Percentiles rank a stretch among this genome's conserved stretches.
These are phyloP conservation scores for Coelastrella sp. DNA, from an alignment of 139 green algal species.

Conservation along the genomic window DNA sequence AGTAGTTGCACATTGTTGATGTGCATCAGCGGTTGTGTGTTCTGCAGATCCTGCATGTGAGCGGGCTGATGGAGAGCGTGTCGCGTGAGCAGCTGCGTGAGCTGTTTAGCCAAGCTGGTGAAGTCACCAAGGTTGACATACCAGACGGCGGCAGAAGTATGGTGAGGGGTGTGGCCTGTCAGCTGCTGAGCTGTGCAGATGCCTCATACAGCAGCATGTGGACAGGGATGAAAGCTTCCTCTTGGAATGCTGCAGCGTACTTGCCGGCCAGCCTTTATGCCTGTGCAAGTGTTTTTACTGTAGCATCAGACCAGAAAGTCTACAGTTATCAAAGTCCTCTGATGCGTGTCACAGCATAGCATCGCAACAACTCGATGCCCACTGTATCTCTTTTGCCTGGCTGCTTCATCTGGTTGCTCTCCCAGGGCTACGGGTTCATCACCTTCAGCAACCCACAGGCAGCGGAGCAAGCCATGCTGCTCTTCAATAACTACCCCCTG, in stretches of 20 bases:
- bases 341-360: too few species aligned
- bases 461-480: constrained; percentile 49
- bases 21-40: neutral
- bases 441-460: constrained; percentile 41
- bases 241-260: neutral
- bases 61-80: constrained; percentile 45
- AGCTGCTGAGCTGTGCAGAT: neutral
- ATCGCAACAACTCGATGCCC: neutral
- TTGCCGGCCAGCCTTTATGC: neutral
- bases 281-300: neutral
- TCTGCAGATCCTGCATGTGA: constrained; percentile 45
- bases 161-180: constrained; percentile 23
- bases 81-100: constrained; percentile 45
- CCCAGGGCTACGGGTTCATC: constrained; percentile 51
- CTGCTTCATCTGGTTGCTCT: neutral
- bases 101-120: constrained; percentile 44
- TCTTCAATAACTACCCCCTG: constrained; percentile 49
- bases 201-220: neutral
- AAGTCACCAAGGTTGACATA: constrained; percentile 50
- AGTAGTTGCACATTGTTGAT: neutral
- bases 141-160: constrained; percentile 44
- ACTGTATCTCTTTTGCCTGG: too few species aligned
- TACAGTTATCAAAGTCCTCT: neutral
- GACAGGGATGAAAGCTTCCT: too few species aligned
- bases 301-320: neutral